Evolutionary conservation across 257 asterid genomes (phyloP).

Genomic region (Eucommia ulmoides): DNA sequence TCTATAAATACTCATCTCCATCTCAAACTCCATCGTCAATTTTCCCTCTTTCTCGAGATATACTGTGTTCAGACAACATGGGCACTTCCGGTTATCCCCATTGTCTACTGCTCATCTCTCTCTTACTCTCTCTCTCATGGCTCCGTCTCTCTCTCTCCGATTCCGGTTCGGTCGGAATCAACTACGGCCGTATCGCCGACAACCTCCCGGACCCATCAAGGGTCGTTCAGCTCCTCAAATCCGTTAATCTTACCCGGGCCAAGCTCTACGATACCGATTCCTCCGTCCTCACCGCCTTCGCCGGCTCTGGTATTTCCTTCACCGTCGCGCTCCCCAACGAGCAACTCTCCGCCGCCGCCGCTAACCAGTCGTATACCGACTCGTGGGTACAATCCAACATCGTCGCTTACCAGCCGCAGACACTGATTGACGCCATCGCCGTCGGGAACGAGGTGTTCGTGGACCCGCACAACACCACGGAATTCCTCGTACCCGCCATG

Average conservation of each 20-base stretch:
- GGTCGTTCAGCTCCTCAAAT: slow-evolving; percentile 65
- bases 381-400: slow-evolving; percentile 61
- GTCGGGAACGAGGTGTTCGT: slow-evolving; percentile 84
- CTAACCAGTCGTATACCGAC: slow-evolving; percentile 45
- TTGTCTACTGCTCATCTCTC: too few species aligned
- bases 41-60: too few species aligned
- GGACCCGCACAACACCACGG: slow-evolving; percentile 44
- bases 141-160: slow-evolving; percentile 10
- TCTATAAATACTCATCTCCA: too few species aligned
- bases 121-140: slow-evolving; percentile 1
- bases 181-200: slow-evolving; percentile 87
- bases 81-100: too few species aligned
- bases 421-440: slow-evolving; percentile 56
- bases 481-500: slow-evolving; percentile 78
- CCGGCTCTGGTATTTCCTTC: slow-evolving; percentile 53
- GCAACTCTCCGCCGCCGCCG: slow-evolving; percentile 60
- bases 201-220: slow-evolving; percentile 56
- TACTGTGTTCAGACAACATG: too few species aligned
- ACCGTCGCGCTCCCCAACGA: slow-evolving; percentile 77
- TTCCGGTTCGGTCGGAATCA: slow-evolving; percentile 47
- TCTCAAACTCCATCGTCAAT: too few species aligned
- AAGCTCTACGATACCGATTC: slow-evolving; percentile 73
- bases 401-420: slow-evolving; percentile 35
- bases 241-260: slow-evolving; percentile 34
- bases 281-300: slow-evolving; percentile 52